These are phyloP conservation scores for Boechera retrofracta DNA, from an alignment of 345 rosid genomes.

Conservation along the genomic window DNA sequence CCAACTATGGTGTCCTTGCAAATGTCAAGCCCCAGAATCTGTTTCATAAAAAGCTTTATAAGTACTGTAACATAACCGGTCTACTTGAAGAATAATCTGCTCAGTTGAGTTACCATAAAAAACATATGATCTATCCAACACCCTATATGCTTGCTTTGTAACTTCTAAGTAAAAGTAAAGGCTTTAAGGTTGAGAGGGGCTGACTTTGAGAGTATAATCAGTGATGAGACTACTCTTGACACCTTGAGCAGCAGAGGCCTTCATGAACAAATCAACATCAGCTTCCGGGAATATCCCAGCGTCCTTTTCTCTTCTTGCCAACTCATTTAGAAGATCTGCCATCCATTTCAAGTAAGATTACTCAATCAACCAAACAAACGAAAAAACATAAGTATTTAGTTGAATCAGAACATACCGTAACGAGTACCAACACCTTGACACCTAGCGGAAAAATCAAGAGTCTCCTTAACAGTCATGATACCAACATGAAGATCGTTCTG, in stretches of 20 bases:
- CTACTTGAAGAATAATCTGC: not conserved
- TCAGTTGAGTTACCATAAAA: not conserved
- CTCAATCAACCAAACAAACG: not conserved
- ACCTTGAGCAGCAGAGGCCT: slow-evolving; percentile 83
- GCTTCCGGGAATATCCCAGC: slow-evolving; percentile 88
- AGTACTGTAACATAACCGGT: not conserved
- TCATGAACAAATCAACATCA: slow-evolving; percentile 87
- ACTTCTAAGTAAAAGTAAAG: not conserved
- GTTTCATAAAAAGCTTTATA: slow-evolving; percentile 33
- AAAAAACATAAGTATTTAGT: not conserved
- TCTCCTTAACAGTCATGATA: slow-evolving; percentile 88
- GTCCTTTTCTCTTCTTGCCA: slow-evolving; percentile 81
- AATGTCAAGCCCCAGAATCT: slow-evolving; percentile 77
- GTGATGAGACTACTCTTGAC: slow-evolving; percentile 65
- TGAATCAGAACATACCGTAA: slow-evolving; percentile 40
- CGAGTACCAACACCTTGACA: slow-evolving; percentile 80
- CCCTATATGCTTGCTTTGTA: no score
- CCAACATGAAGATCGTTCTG: slow-evolving; percentile 82
- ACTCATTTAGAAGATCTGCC: slow-evolving; percentile 70
- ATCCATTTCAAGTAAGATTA: not conserved
- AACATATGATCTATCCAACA: no score
- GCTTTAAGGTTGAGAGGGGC: slow-evolving; percentile 20
- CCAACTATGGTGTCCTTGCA: slow-evolving; percentile 83
- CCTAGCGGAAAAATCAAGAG: slow-evolving; percentile 80
- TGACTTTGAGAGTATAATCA: slow-evolving; percentile 74